Percentiles rank a stretch among this genome's conserved stretches.
Evolutionary conservation across 805 yeast genomes (phyloP).

Genomic region (Barnettozyma populi): DNA sequence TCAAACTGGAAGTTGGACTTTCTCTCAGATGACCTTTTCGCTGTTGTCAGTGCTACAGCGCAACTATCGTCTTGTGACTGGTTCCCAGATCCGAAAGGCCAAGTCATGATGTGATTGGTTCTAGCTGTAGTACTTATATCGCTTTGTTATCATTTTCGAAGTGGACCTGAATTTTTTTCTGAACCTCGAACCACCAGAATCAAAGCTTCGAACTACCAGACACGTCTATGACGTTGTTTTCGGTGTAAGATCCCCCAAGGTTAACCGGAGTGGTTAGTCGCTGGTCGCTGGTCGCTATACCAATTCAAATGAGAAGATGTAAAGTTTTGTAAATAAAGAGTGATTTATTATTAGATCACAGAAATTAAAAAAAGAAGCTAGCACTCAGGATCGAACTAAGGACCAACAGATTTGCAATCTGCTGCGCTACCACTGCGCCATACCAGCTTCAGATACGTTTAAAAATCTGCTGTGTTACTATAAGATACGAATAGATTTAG

Average conservation of each 20-base stretch:
- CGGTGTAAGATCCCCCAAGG: no score
- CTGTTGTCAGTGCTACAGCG: background rate
- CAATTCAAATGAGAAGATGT: no score
- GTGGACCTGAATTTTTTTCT: background rate
- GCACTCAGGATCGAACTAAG: constrained; percentile 94
- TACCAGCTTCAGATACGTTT: constrained; percentile 46
- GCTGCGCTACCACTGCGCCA: constrained; percentile 99
- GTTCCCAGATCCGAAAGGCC: constrained; percentile 18
- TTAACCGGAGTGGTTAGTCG: no score
- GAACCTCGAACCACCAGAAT: background rate
- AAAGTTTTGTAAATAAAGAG: no score
- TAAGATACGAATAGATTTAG: no score
- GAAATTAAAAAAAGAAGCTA: constrained; percentile 57
- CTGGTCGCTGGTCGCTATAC: no score
- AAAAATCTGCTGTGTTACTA: no score
- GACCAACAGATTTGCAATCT: constrained; percentile 99
- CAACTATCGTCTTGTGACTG: background rate
- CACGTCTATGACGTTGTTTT: no score
- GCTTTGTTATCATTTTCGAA: background rate
- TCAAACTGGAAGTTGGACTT: constrained; percentile 7
- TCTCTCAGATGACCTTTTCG: constrained; percentile 22
- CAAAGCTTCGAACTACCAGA: no score
- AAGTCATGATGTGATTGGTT: constrained; percentile 12
- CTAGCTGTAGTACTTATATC: background rate
- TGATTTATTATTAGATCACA: no score